A percentile compares a stretch with the other conserved stretches of the same genome.
Evolutionary conservation across 345 rosid species (phyloP).

Genomic region (Garcia nutans): DNA sequence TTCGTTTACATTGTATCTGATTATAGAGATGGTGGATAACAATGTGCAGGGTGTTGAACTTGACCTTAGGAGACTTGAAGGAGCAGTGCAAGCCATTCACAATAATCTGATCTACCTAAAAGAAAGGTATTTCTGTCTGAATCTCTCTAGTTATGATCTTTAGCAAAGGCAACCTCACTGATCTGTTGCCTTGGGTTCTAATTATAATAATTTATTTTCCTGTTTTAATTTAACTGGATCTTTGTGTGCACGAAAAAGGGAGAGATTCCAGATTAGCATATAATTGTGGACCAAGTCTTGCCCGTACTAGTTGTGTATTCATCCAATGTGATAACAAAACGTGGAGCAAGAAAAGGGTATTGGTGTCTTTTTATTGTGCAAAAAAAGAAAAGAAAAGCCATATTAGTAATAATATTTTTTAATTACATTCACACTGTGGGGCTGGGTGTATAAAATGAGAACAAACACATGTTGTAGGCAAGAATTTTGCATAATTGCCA

Average conservation of each 20-base stretch:
- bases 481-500: too few relatives aligned
- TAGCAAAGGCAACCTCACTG: neutral
- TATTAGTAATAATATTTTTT: too few relatives aligned
- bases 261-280: neutral
- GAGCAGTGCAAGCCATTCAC: conserved; percentile 58
- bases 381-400: too few relatives aligned
- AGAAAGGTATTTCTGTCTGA: conserved; percentile 40
- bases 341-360: too few relatives aligned
- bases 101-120: conserved; percentile 58
- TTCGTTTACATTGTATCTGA: neutral
- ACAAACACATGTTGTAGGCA: too few relatives aligned
- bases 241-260: neutral
- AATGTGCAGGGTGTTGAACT: conserved; percentile 79
- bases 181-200: neutral
- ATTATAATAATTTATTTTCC: neutral
- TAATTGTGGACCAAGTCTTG: neutral
- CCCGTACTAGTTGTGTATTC: too few relatives aligned
- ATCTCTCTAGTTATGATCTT: neutral
- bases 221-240: neutral
- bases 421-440: too few relatives aligned
- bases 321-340: too few relatives aligned
- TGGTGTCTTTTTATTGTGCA: too few relatives aligned
- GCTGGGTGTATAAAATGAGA: neutral
- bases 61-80: conserved; percentile 71
- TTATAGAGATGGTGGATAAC: neutral